phyloP scores from a whole-genome alignment of 208 protist species.

The Crithidia mellificae region DNA sequence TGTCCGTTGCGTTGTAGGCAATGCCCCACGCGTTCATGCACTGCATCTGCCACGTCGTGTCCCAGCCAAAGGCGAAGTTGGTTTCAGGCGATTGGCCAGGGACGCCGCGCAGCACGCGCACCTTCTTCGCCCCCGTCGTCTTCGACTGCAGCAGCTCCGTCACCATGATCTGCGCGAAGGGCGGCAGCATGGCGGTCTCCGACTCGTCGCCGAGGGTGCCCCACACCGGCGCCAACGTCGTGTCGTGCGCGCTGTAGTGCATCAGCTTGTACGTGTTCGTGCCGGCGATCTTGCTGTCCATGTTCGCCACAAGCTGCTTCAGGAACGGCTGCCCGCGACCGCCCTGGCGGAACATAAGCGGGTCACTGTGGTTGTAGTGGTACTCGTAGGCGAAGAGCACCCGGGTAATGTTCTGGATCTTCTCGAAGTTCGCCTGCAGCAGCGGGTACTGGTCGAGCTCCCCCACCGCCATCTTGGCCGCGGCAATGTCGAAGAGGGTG shows the following conservation, averaged over 20 bases:
- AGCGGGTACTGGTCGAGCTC: constrained; percentile 30
- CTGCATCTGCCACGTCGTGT: constrained; percentile 41
- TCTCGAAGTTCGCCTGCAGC: constrained; percentile 37
- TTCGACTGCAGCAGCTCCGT: constrained; percentile 59
- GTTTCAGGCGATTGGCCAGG: constrained; percentile 49
- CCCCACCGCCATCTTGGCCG: constrained; percentile 35
- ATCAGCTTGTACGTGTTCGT: constrained; percentile 50
- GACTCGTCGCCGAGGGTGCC: constrained; percentile 55
- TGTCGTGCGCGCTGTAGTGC: constrained; percentile 71
- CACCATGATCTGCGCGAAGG: constrained; percentile 58
- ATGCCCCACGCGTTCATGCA: constrained; percentile 48
- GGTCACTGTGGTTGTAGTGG: constrained; percentile 41
- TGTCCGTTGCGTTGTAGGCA: constrained; percentile 43
- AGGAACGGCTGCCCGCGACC: constrained; percentile 48
- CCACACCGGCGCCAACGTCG: constrained; percentile 40
- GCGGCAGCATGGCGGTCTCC: constrained; percentile 49
- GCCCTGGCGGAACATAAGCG: constrained; percentile 44
- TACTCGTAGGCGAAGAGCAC: constrained; percentile 36
- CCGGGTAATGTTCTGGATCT: constrained; percentile 35
- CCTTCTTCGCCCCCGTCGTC: constrained; percentile 25
- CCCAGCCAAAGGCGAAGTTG: constrained; percentile 39
- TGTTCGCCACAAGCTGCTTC: constrained; percentile 50
- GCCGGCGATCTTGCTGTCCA: constrained; percentile 31
- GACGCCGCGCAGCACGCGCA: constrained; percentile 50
- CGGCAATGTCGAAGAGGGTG: constrained; percentile 53